Conservation (phyloP, 1,284 basidiomycete species). For the Rhodofomes roseus region DNA sequence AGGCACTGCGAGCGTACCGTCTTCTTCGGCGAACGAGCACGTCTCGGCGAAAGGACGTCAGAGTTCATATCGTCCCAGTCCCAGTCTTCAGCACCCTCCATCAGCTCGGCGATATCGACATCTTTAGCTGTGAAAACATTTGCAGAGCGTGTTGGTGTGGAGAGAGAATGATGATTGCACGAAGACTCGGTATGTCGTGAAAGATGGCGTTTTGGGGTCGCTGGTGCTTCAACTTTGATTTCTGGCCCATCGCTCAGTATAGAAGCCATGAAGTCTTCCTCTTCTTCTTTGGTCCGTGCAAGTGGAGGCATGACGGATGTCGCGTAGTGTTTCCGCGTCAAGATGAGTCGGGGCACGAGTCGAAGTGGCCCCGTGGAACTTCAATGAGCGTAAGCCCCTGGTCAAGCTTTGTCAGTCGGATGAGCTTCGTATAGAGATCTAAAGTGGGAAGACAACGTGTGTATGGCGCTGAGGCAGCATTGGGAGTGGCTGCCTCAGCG, state of each 20-base stretch:
- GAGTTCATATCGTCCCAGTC: conserved; percentile 48
- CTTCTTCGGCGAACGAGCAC: conserved; percentile 17
- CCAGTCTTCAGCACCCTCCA: conserved; percentile 46
- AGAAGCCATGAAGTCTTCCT: conserved; percentile 43
- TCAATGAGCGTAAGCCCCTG: too few relatives aligned
- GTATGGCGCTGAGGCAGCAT: too few relatives aligned
- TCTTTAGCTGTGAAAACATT: conserved; percentile 10
- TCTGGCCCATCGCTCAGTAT: conserved; percentile 33
- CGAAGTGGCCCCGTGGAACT: too few relatives aligned
- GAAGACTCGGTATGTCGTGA: conserved; percentile 17
- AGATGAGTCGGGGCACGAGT: too few relatives aligned
- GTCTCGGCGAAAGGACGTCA: conserved; percentile 33
- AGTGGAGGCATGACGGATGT: conserved; percentile 16
- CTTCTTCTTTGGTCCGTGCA: conserved; percentile 29
- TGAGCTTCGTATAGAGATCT: too few relatives aligned
- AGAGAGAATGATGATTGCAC: background rate
- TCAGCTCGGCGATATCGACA: conserved; percentile 29
- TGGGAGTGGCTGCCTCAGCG: too few relatives aligned
- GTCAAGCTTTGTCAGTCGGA: too few relatives aligned
- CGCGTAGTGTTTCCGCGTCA: background rate
- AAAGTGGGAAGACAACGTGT: too few relatives aligned
- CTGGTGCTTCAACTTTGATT: conserved; percentile 19
- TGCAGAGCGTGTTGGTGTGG: background rate
- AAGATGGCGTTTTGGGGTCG: conserved; percentile 32
- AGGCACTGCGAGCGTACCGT: background rate